These are phyloP conservation scores for Penicillium concentricum DNA, from an alignment of 2,329 filamentous ascomycete species.

Conservation along the genomic window DNA sequence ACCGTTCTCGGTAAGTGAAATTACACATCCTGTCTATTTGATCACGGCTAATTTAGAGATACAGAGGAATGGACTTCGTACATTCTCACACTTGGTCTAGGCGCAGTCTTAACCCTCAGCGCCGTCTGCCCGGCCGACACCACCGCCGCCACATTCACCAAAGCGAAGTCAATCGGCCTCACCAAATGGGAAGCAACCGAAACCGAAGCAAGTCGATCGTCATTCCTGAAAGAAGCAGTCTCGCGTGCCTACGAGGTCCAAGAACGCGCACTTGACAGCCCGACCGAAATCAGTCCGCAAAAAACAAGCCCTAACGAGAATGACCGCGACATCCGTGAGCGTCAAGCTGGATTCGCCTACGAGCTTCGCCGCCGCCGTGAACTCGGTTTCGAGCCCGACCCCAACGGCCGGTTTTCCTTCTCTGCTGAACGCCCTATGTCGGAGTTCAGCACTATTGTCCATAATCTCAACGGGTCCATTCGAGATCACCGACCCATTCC, in stretches of 20 bases:
- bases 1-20: conserved; percentile 50
- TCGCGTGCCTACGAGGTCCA: conserved; percentile 58
- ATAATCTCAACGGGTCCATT: conserved; percentile 30
- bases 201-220: conserved; percentile 49
- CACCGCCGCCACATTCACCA: conserved; percentile 49
- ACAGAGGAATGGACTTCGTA: conserved; percentile 62
- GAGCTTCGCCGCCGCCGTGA: conserved; percentile 33
- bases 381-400: conserved; percentile 8
- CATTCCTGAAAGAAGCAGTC: conserved; percentile 62
- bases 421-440: conserved; percentile 42
- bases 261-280: conserved; percentile 10
- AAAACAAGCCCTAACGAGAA: conserved; percentile 13
- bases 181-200: conserved; percentile 55
- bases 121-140: conserved; percentile 41
- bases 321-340: conserved; percentile 23
- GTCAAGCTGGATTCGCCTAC: conserved; percentile 34
- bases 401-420: conserved; percentile 20
- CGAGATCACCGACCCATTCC: conserved; percentile 15
- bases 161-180: conserved; percentile 56
- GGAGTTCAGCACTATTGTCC: conserved; percentile 38
- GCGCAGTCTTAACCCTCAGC: conserved; percentile 54
- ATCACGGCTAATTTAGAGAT: conserved; percentile 15
- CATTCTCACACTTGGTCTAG: conserved; percentile 59
- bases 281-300: conserved; percentile 4
- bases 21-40: background rate